A percentile compares a stretch with the other conserved stretches of the same genome.
These are phyloP conservation scores for Fragaria vesca DNA, from an alignment of 306 rosid genomes.

Conservation along the genomic window DNA sequence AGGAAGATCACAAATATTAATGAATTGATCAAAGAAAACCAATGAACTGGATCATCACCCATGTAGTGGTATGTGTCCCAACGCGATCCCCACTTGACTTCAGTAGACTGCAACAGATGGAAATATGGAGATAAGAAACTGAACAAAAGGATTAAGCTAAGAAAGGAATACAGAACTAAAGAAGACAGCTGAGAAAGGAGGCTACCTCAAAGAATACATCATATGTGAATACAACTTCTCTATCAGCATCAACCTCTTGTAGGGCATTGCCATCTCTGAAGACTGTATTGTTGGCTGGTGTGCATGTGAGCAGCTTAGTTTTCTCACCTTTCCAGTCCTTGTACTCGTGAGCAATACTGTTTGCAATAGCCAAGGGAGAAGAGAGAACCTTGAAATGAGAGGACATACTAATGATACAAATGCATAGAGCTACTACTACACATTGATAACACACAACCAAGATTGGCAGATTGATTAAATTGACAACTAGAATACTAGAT, in stretches of 20 bases:
- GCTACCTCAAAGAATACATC: background rate
- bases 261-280: background rate
- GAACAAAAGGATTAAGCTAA: background rate
- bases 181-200: background rate
- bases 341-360: background rate
- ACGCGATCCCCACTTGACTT: constrained; percentile 82
- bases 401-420: background rate
- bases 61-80: no score
- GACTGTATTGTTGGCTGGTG: background rate
- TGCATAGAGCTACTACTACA: background rate
- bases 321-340: background rate
- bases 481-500: no score
- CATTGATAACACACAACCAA: background rate
- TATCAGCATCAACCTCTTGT: background rate
- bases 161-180: background rate
- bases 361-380: background rate
- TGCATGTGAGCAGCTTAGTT: background rate
- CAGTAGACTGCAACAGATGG: constrained; percentile 59
- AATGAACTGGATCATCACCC: no score
- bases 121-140: background rate
- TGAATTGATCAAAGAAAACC: constrained; percentile 68
- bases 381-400: background rate
- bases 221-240: background rate
- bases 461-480: background rate
- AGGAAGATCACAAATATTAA: constrained; percentile 89